Evolutionary conservation across 306 rosid species (phyloP), one percentile per base, ranked within the genome.

Genomic region (Mimosa bimucronata): DNA sequence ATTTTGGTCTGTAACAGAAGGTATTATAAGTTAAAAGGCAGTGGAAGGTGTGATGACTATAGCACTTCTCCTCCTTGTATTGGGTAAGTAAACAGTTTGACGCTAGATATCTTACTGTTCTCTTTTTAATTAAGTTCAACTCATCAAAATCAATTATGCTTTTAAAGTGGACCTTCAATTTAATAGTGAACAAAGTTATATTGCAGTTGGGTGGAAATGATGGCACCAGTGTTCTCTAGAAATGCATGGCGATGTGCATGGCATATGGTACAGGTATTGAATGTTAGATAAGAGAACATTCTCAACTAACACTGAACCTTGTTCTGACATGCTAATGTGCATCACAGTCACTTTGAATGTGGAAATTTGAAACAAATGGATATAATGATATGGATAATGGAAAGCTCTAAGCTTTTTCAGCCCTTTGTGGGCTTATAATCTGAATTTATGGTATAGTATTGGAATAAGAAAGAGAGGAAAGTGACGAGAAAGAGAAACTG

Each of bases 141-240:
- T 44, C 30, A 61, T 46, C 71, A 38, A 16, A 44, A 69, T 71
- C 40, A 57, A 14, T 42, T 65, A 38, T 69, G 79, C 64, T 26
- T 31, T 52, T 48, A 76, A 80, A 83, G 21, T 44, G 15, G 76
- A 44, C 40, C 52, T 74, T 70, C 23, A 57, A 65, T 79, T 73
- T 82, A 78, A 38, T 73, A 38, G 66, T 64, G 75, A 70, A 82
- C 50, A 46, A 78, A 80, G 34, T 77, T 74, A 30, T 76, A 71
- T 82, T 71, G 65, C 88, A 94, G 98, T 74, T 94, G 97, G 97
- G 98, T 94, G 83, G 98, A 94, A 90, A 92, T 92, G 97, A 94
- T 94, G 98, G 98, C 97, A 46, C 98, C 98, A 2, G 98, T 94
- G 83, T 92, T 94, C 79, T 87, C 98, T 50, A 90, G 82, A 77